phyloP scores from a whole-genome alignment of 306 rosid genomes.

The Gastrolobium bilobum region DNA sequence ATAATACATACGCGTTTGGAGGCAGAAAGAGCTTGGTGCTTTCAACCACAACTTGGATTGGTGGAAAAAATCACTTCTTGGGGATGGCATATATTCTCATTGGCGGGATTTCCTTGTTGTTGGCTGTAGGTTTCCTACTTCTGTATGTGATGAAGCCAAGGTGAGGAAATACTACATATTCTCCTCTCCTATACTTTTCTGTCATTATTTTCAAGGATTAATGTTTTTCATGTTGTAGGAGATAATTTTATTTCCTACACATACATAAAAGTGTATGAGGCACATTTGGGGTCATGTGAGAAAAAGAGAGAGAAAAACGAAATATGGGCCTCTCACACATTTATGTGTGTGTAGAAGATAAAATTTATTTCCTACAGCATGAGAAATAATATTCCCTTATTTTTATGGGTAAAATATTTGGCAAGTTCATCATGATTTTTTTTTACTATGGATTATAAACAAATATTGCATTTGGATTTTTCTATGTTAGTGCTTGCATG shows the following conservation, averaged over 20 bases:
- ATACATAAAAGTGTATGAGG: no score
- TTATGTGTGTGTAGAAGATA: no score
- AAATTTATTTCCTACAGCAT: no score
- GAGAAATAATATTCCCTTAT: no score
- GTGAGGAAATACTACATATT: conserved; percentile 54
- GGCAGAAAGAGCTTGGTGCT: conserved; percentile 82
- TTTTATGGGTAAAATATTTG: neutral
- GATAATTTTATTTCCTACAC: no score
- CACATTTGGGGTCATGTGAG: no score
- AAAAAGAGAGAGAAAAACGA: no score
- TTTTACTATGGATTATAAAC: neutral
- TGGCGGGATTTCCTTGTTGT: conserved; percentile 71
- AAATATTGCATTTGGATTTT: conserved; percentile 1
- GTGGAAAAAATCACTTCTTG: conserved; percentile 81
- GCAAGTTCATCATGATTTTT: neutral
- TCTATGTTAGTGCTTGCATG: neutral
- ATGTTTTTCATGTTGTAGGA: no score
- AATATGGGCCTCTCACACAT: no score
- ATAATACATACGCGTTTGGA: conserved; percentile 79
- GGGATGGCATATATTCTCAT: conserved; percentile 73
- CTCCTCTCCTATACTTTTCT: conserved; percentile 37
- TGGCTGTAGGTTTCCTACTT: conserved; percentile 75
- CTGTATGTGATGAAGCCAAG: conserved; percentile 77
- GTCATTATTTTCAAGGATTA: neutral
- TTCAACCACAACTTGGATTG: conserved; percentile 94